A percentile compares a stretch with the other conserved stretches of the same genome.
Conservation (phyloP, 2,329 filamentous ascomycete genomes). For the Calonectria ilicicola region DNA sequence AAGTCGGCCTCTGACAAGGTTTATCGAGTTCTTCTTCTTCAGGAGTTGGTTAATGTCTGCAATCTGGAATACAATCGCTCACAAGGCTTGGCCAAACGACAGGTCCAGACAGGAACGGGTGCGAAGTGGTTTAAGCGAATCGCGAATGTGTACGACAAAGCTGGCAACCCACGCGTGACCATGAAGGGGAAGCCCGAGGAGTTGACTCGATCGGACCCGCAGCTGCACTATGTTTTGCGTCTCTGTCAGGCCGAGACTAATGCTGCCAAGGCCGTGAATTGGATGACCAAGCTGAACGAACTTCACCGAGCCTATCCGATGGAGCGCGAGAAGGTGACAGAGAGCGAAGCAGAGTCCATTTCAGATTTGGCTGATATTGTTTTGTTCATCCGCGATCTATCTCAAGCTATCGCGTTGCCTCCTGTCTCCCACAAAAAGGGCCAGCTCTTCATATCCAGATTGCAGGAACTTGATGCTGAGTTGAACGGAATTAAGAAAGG, state of each 20-base stretch:
- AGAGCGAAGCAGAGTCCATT: conserved; percentile 50
- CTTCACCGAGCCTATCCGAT: conserved; percentile 49
- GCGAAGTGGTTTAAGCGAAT: conserved; percentile 57
- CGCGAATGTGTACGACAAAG: conserved; percentile 49
- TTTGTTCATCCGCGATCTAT: conserved; percentile 54
- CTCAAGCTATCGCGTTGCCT: conserved; percentile 49
- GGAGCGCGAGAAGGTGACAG: conserved; percentile 48
- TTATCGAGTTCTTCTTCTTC: conserved; percentile 50
- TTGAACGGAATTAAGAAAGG: conserved; percentile 51
- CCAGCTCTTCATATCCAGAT: conserved; percentile 49
- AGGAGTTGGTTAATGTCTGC: conserved; percentile 59
- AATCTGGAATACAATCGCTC: conserved; percentile 56
- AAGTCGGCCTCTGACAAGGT: conserved; percentile 41
- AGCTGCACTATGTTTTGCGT: conserved; percentile 57
- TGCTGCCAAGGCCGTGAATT: conserved; percentile 50
- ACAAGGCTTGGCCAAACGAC: conserved; percentile 54
- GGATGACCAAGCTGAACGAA: conserved; percentile 54
- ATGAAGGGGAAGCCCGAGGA: conserved; percentile 56
- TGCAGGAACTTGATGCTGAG: conserved; percentile 50
- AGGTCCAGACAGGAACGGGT: conserved; percentile 50
- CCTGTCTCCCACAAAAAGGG: conserved; percentile 53
- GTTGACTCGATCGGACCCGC: conserved; percentile 51
- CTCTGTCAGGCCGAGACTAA: conserved; percentile 55
- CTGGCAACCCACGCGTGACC: conserved; percentile 48
- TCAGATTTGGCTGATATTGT: conserved; percentile 52